Evolutionary conservation across 2,329 filamentous ascomycete species (phyloP).

Genomic region (Ascochyta pisi): DNA sequence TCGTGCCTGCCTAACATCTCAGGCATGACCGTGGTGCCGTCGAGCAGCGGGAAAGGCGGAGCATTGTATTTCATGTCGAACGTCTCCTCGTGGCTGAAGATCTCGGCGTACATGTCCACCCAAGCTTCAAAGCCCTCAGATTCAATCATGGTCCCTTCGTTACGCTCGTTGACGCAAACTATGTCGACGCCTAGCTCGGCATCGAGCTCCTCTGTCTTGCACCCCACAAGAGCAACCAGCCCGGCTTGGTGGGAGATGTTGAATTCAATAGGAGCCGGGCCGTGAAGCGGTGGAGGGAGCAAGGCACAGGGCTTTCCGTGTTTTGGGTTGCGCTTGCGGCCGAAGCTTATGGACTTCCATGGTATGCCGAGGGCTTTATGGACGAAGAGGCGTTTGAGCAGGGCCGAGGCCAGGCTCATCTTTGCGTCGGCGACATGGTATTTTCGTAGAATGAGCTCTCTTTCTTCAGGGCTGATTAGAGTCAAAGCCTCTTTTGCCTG

Average conservation of each 20-base stretch:
- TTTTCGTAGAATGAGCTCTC: conserved; percentile 64
- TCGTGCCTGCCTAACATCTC: conserved; percentile 54
- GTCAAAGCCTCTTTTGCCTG: conserved; percentile 53
- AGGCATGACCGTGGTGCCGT: conserved; percentile 50
- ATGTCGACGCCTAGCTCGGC: conserved; percentile 74
- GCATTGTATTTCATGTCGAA: conserved; percentile 65
- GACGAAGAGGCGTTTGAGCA: conserved; percentile 76
- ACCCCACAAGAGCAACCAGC: conserved; percentile 70
- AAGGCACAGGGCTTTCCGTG: conserved; percentile 61
- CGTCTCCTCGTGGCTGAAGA: conserved; percentile 70
- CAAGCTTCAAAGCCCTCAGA: conserved; percentile 69
- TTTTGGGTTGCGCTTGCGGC: conserved; percentile 60
- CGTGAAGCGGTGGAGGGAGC: conserved; percentile 35
- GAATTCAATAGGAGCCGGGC: conserved; percentile 64
- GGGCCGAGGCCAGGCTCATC: conserved; percentile 73
- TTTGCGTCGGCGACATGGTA: conserved; percentile 75
- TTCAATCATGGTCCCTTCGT: conserved; percentile 66
- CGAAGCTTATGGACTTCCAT: conserved; percentile 66
- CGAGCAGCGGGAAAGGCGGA: conserved; percentile 51
- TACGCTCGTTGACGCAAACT: conserved; percentile 76
- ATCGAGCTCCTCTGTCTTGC: conserved; percentile 36
- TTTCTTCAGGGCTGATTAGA: conserved; percentile 60
- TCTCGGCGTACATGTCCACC: conserved; percentile 74
- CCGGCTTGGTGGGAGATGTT: conserved; percentile 83
- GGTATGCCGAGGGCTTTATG: conserved; percentile 63